Percentiles rank a stretch among this genome's conserved stretches.
Evolutionary conservation across 169 alveolate species (phyloP).

Genomic region (Plasmodium blacklocki): DNA sequence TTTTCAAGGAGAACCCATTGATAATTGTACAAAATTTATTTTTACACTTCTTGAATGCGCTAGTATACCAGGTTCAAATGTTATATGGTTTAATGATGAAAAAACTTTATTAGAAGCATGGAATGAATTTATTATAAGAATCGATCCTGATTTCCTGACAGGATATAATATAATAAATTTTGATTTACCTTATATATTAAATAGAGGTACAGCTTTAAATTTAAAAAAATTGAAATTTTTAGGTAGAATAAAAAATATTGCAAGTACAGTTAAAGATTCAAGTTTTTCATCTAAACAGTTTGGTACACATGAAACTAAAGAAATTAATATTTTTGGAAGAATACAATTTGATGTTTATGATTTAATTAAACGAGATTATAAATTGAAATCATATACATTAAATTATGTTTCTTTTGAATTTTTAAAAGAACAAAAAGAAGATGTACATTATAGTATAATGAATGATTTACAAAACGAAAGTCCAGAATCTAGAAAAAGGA

Average conservation of each 20-base stretch:
- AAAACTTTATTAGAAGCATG: slow-evolving; percentile 91
- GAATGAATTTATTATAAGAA: slow-evolving; percentile 86
- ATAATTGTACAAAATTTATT: slow-evolving; percentile 80
- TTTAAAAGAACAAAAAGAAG: slow-evolving; percentile 98
- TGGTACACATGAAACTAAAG: slow-evolving; percentile 95
- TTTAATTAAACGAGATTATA: slow-evolving; percentile 97
- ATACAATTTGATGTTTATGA: slow-evolving; percentile 97
- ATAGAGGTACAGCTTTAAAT: slow-evolving; percentile 93
- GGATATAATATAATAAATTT: slow-evolving; percentile 99
- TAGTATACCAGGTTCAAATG: slow-evolving; percentile 90
- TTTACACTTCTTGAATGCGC: slow-evolving; percentile 90
- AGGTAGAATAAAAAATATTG: slow-evolving; percentile 86
- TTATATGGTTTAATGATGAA: slow-evolving; percentile 85
- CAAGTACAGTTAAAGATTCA: slow-evolving; percentile 89
- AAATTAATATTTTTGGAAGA: slow-evolving; percentile 96
- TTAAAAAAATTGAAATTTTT: slow-evolving; percentile 86
- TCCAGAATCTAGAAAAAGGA: slow-evolving; percentile 97
- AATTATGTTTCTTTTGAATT: slow-evolving; percentile 97
- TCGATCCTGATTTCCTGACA: slow-evolving; percentile 97
- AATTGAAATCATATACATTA: slow-evolving; percentile 96
- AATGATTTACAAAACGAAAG: slow-evolving; percentile 94
- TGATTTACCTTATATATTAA: slow-evolving; percentile 96
- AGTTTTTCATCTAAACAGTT: slow-evolving; percentile 91
- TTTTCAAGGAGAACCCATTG: slow-evolving; percentile 82
- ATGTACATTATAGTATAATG: slow-evolving; percentile 98